Base-by-base conservation (phyloP, 2,329 filamentous ascomycete species). In the Neofusicoccum sp. region DNA sequence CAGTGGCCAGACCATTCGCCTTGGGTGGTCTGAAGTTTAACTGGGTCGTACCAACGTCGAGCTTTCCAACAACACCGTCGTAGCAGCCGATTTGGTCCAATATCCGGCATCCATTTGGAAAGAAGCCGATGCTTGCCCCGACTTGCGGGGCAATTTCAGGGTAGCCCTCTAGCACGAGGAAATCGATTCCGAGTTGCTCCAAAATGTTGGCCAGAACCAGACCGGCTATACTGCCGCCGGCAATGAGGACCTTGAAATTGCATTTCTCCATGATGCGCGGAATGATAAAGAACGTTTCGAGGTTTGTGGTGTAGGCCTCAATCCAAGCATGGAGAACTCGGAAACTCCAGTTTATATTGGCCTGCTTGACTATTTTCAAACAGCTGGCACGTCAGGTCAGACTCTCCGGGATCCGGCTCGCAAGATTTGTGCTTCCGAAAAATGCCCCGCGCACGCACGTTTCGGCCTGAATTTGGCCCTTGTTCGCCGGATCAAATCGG, bases 91-190 rank as follows among this genome's bases (percentile, higher is more conserved):
- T 40, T 31, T 62, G 60, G 54, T 62, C 60, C n/a, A 62, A 41
- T 1, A 62, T 49, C 14, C 60, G 60, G 16, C 44, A 33, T 36
- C 53, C 60, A 14, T 59, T 63, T 1, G 67, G 63, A 3, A 60
- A 33, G 4, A 70, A 26, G 3, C 59, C 66, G 9, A 70, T 65
- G 30, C 60, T 61, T 3, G 67, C 68, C 2, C 68, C 68, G 4
- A 53, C 62, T n/a, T 63, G 56, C 9, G 68, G 65, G 7, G 65
- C 63, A 16, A 69, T 62, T 1, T 65, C 49, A 0, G 54, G 40
- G 8, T 65, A 63, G 6, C 60, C 58, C 48, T 70, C 67, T 4
- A 69, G 58, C 2, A 69, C 44, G 4, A 62, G 30, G 34, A 48
- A 62, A 24, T 58, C 53, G 34, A 62, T 51, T n/a, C 28, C 41